phyloP scores from a whole-genome alignment of 148 eudicot species.

The Hydrangea macrophylla region DNA sequence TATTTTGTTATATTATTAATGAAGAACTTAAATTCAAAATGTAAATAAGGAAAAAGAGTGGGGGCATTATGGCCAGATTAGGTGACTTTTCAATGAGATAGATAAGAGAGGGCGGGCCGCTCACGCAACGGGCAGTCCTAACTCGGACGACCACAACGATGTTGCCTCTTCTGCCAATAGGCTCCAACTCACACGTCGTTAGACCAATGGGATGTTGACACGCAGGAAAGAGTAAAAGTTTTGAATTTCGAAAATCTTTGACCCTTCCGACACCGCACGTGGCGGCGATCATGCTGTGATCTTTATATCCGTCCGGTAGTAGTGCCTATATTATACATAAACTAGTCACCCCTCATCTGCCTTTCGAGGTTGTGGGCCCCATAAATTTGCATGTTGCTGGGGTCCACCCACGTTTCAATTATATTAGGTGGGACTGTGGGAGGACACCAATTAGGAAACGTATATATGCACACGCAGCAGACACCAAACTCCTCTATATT shows the following conservation, averaged over 20 bases:
- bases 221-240: background rate
- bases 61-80: background rate
- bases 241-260: conserved; percentile 9
- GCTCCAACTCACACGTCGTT: conserved; percentile 6
- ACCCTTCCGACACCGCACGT: conserved; percentile 26
- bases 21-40: background rate
- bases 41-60: background rate
- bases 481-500: background rate
- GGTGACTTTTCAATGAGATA: background rate
- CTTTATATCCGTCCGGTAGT: background rate
- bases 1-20: background rate
- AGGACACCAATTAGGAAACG: too few species aligned
- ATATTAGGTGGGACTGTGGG: background rate
- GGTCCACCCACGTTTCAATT: conserved; percentile 2
- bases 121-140: conserved; percentile 2
- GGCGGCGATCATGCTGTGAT: conserved; percentile 21
- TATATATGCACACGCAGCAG: too few species aligned
- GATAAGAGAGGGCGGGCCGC: background rate
- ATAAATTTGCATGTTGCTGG: background rate
- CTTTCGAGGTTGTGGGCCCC: background rate
- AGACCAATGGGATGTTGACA: background rate
- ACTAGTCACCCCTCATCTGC: background rate
- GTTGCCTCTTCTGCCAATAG: background rate
- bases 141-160: conserved; percentile 7
- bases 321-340: too few species aligned